Conservation (phyloP, 805 yeast species). For the Barnettozyma sp. region DNA sequence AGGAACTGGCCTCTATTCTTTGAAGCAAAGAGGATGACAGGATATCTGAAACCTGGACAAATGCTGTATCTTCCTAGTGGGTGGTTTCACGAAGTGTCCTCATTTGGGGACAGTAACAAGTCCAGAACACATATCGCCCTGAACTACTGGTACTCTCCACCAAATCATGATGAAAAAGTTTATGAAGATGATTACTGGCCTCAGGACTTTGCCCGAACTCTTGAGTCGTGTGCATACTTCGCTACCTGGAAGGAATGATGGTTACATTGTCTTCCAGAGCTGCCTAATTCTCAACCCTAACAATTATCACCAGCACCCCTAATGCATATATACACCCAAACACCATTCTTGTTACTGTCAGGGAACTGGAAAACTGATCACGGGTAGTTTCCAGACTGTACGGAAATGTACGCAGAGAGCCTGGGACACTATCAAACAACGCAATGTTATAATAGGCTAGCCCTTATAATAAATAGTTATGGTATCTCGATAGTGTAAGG, state of each 20-base stretch:
- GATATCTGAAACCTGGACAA: conserved; percentile 52
- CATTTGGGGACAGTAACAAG: conserved; percentile 37
- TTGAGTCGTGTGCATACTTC: conserved; percentile 26
- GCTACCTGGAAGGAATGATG: background rate
- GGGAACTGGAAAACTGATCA: too few species aligned
- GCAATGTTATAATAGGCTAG: too few species aligned
- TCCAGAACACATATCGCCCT: conserved; percentile 47
- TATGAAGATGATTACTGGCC: conserved; percentile 49
- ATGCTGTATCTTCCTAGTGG: conserved; percentile 70
- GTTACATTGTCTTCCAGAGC: too few species aligned
- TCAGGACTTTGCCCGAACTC: conserved; percentile 42
- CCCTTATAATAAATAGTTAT: too few species aligned
- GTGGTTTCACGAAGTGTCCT: conserved; percentile 79
- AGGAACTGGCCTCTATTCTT: conserved; percentile 43
- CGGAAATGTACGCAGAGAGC: too few species aligned
- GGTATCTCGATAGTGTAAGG: too few species aligned
- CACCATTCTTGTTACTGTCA: too few species aligned
- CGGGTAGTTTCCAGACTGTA: too few species aligned
- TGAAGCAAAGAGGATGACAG: conserved; percentile 35
- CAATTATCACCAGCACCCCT: too few species aligned
- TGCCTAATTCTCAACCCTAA: too few species aligned
- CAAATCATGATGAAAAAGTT: conserved; percentile 32
- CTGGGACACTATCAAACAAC: too few species aligned
- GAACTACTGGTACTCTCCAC: conserved; percentile 74
- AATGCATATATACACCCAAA: too few species aligned